These are phyloP conservation scores for Tephrocybe sp. DNA, from an alignment of 768 basidiomycete genomes.

Conservation along the genomic window DNA sequence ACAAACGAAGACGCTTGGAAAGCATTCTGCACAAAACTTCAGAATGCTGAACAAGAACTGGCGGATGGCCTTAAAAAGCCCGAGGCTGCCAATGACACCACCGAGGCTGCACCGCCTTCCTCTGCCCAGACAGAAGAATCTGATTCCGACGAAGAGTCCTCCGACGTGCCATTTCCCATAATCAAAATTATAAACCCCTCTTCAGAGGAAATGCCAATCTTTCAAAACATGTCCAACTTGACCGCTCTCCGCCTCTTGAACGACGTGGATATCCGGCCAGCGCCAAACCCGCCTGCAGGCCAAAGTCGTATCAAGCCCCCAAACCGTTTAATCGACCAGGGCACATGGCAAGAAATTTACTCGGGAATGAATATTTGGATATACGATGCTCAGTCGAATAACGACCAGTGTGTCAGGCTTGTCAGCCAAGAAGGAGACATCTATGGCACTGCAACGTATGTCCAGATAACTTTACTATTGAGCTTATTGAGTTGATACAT, in stretches of 20 bases:
- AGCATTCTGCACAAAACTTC: conserved; percentile 48
- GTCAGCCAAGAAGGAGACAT: conserved; percentile 60
- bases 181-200: conserved; percentile 52
- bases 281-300: conserved; percentile 47
- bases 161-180: conserved; percentile 30
- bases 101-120: neutral
- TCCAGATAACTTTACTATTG: conserved; percentile 12
- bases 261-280: conserved; percentile 63
- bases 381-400: conserved; percentile 67
- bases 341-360: conserved; percentile 76
- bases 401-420: conserved; percentile 66
- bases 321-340: conserved; percentile 60
- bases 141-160: conserved; percentile 33
- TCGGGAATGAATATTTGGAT: conserved; percentile 71
- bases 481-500: neutral
- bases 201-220: conserved; percentile 36
- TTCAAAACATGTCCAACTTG: conserved; percentile 63
- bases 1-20: conserved; percentile 68
- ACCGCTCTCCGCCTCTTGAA: conserved; percentile 67
- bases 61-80: conserved; percentile 21
- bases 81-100: neutral
- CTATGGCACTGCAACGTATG: conserved; percentile 81
- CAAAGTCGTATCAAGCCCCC: conserved; percentile 45
- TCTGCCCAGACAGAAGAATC: conserved; percentile 27
- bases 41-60: conserved; percentile 59